Conservation (phyloP, 306 rosid species). For the Prunus dulcis region DNA sequence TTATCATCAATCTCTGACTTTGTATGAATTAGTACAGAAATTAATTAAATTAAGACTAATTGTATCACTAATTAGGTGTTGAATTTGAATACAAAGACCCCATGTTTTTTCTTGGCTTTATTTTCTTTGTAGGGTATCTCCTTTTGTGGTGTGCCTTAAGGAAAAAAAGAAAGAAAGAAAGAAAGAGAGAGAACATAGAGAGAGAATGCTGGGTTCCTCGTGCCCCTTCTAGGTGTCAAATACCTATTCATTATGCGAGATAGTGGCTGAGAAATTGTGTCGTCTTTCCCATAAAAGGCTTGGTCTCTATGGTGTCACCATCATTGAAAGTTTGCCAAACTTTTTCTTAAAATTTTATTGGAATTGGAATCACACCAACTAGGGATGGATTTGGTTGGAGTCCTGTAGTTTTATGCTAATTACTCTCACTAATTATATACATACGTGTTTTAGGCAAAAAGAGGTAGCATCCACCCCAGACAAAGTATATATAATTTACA, state of each 20-base stretch:
- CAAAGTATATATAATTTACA: neutral
- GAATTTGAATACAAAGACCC: neutral
- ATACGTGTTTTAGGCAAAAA: neutral
- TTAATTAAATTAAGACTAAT: no score
- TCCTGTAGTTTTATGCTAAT: neutral
- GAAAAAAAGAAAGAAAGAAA: constrained; percentile 6
- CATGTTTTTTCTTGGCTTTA: neutral
- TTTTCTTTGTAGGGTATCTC: neutral
- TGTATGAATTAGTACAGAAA: neutral
- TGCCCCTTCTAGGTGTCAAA: constrained; percentile 38
- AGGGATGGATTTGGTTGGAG: neutral
- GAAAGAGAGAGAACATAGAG: neutral
- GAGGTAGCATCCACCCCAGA: neutral
- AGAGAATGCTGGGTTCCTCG: constrained; percentile 28
- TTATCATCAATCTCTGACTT: neutral
- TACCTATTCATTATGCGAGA: constrained; percentile 21
- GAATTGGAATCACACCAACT: constrained; percentile 8
- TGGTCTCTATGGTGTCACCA: constrained; percentile 31
- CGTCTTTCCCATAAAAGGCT: constrained; percentile 35
- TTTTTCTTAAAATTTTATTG: neutral
- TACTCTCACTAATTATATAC: neutral
- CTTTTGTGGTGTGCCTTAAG: neutral
- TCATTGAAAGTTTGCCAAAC: constrained; percentile 22
- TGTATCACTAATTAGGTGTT: constrained; percentile 4
- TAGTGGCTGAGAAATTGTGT: constrained; percentile 46